A percentile compares a stretch with the other conserved stretches of the same genome.
Evolutionary conservation across 73 alveolate genomes (phyloP).

Genomic region (Tetrahymena thermophila): DNA sequence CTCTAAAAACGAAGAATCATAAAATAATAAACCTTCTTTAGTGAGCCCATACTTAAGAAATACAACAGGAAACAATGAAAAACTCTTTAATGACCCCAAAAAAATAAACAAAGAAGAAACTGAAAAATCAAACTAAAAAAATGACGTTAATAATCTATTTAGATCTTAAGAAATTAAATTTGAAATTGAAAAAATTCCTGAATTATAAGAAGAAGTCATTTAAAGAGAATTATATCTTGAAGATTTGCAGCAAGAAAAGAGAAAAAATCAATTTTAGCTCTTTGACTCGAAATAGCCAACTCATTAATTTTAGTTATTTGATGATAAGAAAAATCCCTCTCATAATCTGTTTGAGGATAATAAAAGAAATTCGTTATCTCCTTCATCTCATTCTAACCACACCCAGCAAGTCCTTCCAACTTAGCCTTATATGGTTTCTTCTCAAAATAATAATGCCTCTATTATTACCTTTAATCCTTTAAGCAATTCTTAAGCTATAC

Average conservation of each 20-base stretch:
- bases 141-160: not conserved
- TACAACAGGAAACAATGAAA: not conserved
- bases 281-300: not conserved
- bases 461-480: not conserved
- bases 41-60: not conserved
- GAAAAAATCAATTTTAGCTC: not conserved
- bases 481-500: not conserved
- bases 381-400: not conserved
- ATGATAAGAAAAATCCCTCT: not conserved
- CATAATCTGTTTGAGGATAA: not conserved
- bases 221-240: not conserved
- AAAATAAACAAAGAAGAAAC: not conserved
- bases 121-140: not conserved
- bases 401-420: not conserved
- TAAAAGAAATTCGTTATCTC: not conserved
- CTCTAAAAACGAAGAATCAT: not conserved
- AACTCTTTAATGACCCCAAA: not conserved
- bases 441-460: not conserved
- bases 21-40: not conserved
- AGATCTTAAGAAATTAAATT: not conserved
- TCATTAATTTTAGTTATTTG: not conserved
- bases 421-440: not conserved
- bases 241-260: not conserved
- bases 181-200: not conserved
- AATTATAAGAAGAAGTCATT: not conserved